Base-by-base conservation (phyloP, 371 early-diverging fungal genomes). In the Mortierella sp. region DNA sequence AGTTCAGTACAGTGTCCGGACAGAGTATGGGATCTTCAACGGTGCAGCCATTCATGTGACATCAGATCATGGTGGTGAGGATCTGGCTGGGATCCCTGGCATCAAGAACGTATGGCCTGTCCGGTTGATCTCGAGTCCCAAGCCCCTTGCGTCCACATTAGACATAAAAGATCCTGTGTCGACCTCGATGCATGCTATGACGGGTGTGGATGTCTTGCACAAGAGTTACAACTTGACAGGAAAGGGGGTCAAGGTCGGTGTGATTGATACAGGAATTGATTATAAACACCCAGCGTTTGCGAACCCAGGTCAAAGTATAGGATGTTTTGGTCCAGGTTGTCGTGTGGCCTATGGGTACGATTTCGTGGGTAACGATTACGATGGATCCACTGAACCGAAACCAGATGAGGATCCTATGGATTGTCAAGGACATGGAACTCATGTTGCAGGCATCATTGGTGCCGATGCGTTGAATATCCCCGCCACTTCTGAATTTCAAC, bases 201-300 rank as follows among this genome's bases (percentile, higher is more conserved):
- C 92, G 5, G 91, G 91, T 31, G 88, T 90, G 4, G 79, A 82
- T 58, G 46, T 66, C 16, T 84, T 85, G 10, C 85, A 84, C 39
- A 16, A 71, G 2, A 68, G 83, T 26, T 64, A 81, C 21, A 83
- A 84, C 2, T 31, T 83, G 43, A 85, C 82, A 24, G 92, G 92
- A 34, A 81, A 79, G 41, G 89, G 90, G 14, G 69, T 91, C 72
- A 86, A 84, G 59, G 88, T 93, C 54, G 91, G 89, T 50, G 76
- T 93, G 43, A 80, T 92, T 38, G 93, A 91, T 58, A 80, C 90
- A 4, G 93, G 93, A 78, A 79, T 86, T 30, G 83, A 86, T 71
- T 87, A 82, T 58, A 69, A 55, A 38, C 87, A 87, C 66, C 85
- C 86, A 2, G 86, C 84, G 10, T 79, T 87, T 52, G 84, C 86